phyloP scores from a whole-genome alignment of 2,329 filamentous ascomycete species.

The Sporothrix variecibatus region DNA sequence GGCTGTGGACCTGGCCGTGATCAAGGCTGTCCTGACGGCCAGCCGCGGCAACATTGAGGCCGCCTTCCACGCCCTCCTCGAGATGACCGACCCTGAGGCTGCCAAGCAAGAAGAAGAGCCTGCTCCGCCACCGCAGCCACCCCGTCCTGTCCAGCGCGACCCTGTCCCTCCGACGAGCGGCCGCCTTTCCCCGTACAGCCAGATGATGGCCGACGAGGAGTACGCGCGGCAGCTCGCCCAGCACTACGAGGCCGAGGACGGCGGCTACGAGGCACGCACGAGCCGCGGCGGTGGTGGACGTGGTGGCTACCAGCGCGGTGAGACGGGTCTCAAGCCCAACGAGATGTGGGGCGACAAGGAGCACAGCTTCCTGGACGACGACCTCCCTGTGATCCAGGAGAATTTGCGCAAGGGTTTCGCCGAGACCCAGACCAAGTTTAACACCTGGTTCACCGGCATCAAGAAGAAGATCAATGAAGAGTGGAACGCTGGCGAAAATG shows the following conservation, averaged over 20 bases:
- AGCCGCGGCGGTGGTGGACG: slow-evolving; percentile 43
- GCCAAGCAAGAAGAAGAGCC: slow-evolving; percentile 59
- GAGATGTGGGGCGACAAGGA: slow-evolving; percentile 69
- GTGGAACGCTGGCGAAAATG: slow-evolving; percentile 69
- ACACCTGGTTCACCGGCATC: slow-evolving; percentile 85
- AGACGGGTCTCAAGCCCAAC: slow-evolving; percentile 54
- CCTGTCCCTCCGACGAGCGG: slow-evolving; percentile 68
- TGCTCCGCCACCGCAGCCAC: slow-evolving; percentile 59
- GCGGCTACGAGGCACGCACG: slow-evolving; percentile 59
- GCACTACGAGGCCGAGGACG: slow-evolving; percentile 70
- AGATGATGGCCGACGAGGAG: slow-evolving; percentile 86
- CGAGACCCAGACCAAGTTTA: slow-evolving; percentile 91
- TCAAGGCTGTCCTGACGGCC: slow-evolving; percentile 84
- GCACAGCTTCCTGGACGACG: slow-evolving; percentile 92
- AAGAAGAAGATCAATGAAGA: slow-evolving; percentile 94
- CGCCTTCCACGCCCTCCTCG: slow-evolving; percentile 90
- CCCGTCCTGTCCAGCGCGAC: slow-evolving; percentile 64
- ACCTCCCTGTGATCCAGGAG: slow-evolving; percentile 88
- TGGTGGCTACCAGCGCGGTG: neutral
- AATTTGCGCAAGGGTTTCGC: slow-evolving; percentile 93
- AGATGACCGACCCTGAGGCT: slow-evolving; percentile 77
- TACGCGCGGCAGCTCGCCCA: slow-evolving; percentile 90
- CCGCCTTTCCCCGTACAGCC: slow-evolving; percentile 67
- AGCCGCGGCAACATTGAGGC: slow-evolving; percentile 87
- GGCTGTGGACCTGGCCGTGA: slow-evolving; percentile 72